These are phyloP conservation scores for Plasmodiophora brassicae DNA, from an alignment of 208 protist genomes.

Conservation along the genomic window DNA sequence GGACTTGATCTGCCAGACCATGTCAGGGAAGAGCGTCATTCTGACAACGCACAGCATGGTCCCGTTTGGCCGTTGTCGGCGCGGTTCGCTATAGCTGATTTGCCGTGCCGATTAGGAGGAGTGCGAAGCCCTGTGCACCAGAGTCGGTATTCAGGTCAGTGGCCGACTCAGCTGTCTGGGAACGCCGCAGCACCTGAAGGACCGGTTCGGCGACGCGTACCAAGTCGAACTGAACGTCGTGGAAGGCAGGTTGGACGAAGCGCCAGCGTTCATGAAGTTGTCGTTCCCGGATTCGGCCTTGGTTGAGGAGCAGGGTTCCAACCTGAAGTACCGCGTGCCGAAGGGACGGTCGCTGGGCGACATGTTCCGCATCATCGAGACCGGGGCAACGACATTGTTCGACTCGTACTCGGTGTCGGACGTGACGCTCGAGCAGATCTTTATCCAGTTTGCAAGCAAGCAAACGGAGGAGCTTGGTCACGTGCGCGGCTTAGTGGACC, in stretches of 20 bases:
- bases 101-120: too few species aligned
- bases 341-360: neutral
- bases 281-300: neutral
- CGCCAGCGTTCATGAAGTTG: neutral
- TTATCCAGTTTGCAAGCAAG: constrained; percentile 42
- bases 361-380: neutral
- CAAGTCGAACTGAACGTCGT: constrained; percentile 26
- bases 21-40: neutral
- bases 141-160: constrained; percentile 36
- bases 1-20: constrained; percentile 41
- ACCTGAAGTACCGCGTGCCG: neutral
- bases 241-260: neutral
- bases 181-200: constrained; percentile 35
- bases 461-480: constrained; percentile 37
- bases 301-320: constrained; percentile 18
- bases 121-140: constrained; percentile 52
- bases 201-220: constrained; percentile 36
- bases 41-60: constrained; percentile 28
- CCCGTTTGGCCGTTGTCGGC: too few species aligned
- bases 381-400: neutral
- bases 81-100: too few species aligned
- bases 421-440: constrained; percentile 37
- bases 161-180: constrained; percentile 33
- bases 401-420: constrained; percentile 26
- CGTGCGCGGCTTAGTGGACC: too few species aligned